Evolutionary conservation across 768 basidiomycete species (phyloP).

Genomic region (Pisolithus marmoratus): DNA sequence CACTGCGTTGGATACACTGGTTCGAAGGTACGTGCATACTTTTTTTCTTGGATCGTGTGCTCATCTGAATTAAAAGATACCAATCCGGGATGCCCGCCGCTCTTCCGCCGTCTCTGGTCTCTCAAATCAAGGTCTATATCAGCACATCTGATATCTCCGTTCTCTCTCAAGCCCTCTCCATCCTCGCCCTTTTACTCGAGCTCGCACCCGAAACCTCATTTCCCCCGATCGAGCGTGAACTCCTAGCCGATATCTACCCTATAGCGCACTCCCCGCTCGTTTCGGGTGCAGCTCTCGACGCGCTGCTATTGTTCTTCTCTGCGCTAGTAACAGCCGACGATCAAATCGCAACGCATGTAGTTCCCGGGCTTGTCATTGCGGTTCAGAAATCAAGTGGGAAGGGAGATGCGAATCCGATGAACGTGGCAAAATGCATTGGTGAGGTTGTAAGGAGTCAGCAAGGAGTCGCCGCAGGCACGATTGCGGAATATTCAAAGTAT

Average conservation of each 20-base stretch:
- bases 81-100: conserved; percentile 44
- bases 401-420: conserved; percentile 49
- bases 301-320: conserved; percentile 75
- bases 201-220: conserved; percentile 62
- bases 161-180: conserved; percentile 64
- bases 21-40: conserved; percentile 48
- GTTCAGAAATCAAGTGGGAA: conserved; percentile 57
- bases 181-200: conserved; percentile 64
- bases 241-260: conserved; percentile 58
- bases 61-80: conserved; percentile 31
- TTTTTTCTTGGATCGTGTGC: neutral
- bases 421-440: conserved; percentile 83
- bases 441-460: conserved; percentile 70
- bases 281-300: conserved; percentile 72
- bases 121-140: conserved; percentile 72
- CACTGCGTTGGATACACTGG: conserved; percentile 62
- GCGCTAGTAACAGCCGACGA: conserved; percentile 79
- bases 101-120: conserved; percentile 58
- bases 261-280: conserved; percentile 78
- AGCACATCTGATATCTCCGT: conserved; percentile 72
- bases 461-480: conserved; percentile 71
- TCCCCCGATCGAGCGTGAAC: conserved; percentile 69
- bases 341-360: conserved; percentile 76
- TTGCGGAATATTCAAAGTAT: conserved; percentile 78
- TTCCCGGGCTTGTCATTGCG: conserved; percentile 65